Base-by-base conservation (phyloP, 768 basidiomycete species). In the Amanita rimosa region DNA sequence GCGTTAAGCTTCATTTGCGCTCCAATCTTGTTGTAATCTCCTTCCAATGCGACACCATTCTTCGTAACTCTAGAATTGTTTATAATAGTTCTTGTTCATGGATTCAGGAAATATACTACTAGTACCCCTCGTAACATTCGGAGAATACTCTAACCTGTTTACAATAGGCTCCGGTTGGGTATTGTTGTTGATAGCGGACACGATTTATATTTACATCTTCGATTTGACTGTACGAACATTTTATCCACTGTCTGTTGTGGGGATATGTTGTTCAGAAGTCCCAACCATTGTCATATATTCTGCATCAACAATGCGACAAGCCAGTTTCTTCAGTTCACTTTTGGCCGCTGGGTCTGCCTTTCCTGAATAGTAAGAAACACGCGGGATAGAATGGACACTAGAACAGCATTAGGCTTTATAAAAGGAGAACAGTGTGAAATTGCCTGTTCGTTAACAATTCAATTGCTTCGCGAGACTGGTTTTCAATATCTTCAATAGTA, bases 51-150 rank as follows among this genome's bases (percentile, higher is more conserved):
- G 22, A 26, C 37, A 27, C 16, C 27, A n/a, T 17, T 17, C 19
- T 49, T 89, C 41, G 78, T 76, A 16, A 79, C 82, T n/a, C 68
- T 92, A 22, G 92, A 91, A 6, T 79, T 92, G 78, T 94, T 94
- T 68, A 93, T 96, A 57, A 75, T 94, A 56, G 92, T 86, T 92
- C 56, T 70, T 73, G 3, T 84, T 79, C 57, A 57, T 66, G 42
- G 77, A 83, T 51, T 21, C 77, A 84, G 73, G 79, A 61, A 68
- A 66, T 71, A 29, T 19, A 50, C 47, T 24, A 35, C n/a, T n/a
- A n/a, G n/a, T n/a, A n/a, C n/a, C n/a, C n/a, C n/a, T n/a, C n/a
- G n/a, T n/a, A n/a, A n/a, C n/a, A n/a, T n/a, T n/a, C n/a, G n/a
- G n/a, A n/a, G n/a, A n/a, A n/a, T n/a, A n/a, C n/a, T n/a, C n/a